phyloP scores from a whole-genome alignment of 2,329 filamentous ascomycete genomes.

The Trichoderma brevicompactum region DNA sequence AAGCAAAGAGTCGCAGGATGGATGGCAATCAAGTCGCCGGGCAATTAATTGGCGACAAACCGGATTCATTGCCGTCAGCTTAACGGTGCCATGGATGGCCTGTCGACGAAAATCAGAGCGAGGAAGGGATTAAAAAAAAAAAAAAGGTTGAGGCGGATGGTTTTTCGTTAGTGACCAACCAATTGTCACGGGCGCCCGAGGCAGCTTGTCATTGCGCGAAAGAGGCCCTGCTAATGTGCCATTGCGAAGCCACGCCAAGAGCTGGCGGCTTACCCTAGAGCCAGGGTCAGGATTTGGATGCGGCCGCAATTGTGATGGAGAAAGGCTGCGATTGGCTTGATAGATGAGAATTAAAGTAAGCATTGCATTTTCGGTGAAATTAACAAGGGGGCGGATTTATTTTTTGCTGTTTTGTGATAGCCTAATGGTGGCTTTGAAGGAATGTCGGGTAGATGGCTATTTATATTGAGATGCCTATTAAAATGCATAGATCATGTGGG shows the following conservation, averaged over 20 bases:
- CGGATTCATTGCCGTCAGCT: background rate
- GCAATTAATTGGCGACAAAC: constrained; percentile 10
- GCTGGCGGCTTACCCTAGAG: constrained; percentile 9
- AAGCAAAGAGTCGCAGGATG: background rate
- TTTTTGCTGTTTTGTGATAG: background rate
- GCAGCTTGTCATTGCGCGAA: constrained; percentile 26
- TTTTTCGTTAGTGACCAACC: constrained; percentile 24
- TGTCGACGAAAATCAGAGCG: background rate
- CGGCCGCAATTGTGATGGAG: background rate
- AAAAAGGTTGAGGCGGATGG: background rate
- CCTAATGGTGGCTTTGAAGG: background rate
- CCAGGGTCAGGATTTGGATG: accelerated
- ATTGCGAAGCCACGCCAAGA: constrained; percentile 1
- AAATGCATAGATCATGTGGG: no score
- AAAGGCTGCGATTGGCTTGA: background rate
- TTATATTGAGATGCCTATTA: no score
- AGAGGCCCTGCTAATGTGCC: constrained; percentile 3
- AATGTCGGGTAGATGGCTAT: background rate
- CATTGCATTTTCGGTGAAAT: background rate
- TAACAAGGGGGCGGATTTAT: background rate
- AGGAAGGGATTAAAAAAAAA: background rate
- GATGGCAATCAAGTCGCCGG: constrained; percentile 7
- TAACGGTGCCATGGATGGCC: background rate
- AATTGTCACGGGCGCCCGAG: constrained; percentile 26
- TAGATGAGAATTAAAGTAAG: background rate